phyloP scores from a whole-genome alignment of 2,329 filamentous ascomycete species.

The Alternaria arbusti region DNA sequence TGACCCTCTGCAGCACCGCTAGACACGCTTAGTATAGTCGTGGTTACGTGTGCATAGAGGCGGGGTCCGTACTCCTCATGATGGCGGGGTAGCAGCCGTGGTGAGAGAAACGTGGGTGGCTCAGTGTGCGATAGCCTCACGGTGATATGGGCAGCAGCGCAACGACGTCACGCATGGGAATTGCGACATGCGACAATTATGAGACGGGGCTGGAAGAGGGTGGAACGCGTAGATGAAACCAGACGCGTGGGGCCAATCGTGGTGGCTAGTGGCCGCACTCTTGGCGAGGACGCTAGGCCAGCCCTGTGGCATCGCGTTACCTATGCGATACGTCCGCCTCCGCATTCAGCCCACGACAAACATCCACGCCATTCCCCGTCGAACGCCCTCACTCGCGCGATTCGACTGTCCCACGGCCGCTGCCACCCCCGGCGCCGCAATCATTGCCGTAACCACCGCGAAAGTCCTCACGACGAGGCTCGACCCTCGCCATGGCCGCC shows the following conservation, averaged over 20 bases:
- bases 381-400: slow-evolving; percentile 28
- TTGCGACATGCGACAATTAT: background rate
- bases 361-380: slow-evolving; percentile 18
- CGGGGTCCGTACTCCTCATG: slow-evolving; percentile 29
- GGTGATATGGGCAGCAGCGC: background rate
- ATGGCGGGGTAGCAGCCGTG: slow-evolving; percentile 17
- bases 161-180: slow-evolving; percentile 15
- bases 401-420: slow-evolving; percentile 12
- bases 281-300: slow-evolving; percentile 34
- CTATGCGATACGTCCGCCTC: slow-evolving; percentile 34
- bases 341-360: slow-evolving; percentile 32
- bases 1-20: slow-evolving; percentile 93
- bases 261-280: slow-evolving; percentile 15
- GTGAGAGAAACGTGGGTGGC: background rate
- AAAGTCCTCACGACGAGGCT: slow-evolving; percentile 43
- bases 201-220: slow-evolving; percentile 9
- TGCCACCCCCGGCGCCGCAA: slow-evolving; percentile 19
- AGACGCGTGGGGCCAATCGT: slow-evolving; percentile 17
- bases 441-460: slow-evolving; percentile 16
- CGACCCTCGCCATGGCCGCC: slow-evolving; percentile 75
- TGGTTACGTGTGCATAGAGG: slow-evolving; percentile 1
- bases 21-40: slow-evolving; percentile 25
- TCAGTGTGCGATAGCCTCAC: background rate
- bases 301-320: slow-evolving; percentile 28
- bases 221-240: slow-evolving; percentile 18